phyloP scores from a whole-genome alignment of 1,284 basidiomycete species.

The Ceratobasidium sp. region DNA sequence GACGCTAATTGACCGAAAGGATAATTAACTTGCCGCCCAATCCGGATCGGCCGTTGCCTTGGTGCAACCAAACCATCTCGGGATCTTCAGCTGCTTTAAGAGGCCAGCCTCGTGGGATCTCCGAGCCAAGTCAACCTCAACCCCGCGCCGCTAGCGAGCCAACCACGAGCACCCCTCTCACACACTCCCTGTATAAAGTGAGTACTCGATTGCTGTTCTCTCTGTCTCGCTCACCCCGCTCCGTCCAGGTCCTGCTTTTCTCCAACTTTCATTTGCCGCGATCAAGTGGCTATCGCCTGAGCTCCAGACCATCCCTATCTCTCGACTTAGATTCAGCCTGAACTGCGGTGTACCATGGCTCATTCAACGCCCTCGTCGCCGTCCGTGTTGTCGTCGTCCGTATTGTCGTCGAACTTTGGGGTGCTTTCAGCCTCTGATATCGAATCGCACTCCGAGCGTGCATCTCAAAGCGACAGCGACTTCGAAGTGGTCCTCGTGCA shows the following conservation, averaged over 20 bases:
- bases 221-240: background rate
- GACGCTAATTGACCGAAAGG: too few relatives aligned
- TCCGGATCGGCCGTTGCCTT: constrained; percentile 28
- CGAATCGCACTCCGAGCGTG: background rate
- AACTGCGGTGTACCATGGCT: background rate
- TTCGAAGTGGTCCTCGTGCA: constrained; percentile 35
- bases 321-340: background rate
- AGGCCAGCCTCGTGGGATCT: constrained; percentile 32
- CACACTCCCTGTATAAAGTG: constrained; percentile 27
- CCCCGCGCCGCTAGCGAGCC: constrained; percentile 9
- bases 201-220: background rate
- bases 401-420: constrained; percentile 14
- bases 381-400: constrained; percentile 3
- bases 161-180: background rate
- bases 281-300: background rate
- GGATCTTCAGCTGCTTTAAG: constrained; percentile 29
- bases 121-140: constrained; percentile 7
- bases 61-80: constrained; percentile 31
- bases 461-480: constrained; percentile 27
- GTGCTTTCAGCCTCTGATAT: constrained; percentile 24
- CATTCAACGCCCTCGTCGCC: constrained; percentile 2
- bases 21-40: background rate
- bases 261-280: constrained; percentile 26
- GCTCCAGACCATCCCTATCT: background rate
- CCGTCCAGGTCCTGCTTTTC: background rate